Base-by-base conservation (phyloP, 139 green algal genomes). In the Volvox reticuliferus region DNA sequence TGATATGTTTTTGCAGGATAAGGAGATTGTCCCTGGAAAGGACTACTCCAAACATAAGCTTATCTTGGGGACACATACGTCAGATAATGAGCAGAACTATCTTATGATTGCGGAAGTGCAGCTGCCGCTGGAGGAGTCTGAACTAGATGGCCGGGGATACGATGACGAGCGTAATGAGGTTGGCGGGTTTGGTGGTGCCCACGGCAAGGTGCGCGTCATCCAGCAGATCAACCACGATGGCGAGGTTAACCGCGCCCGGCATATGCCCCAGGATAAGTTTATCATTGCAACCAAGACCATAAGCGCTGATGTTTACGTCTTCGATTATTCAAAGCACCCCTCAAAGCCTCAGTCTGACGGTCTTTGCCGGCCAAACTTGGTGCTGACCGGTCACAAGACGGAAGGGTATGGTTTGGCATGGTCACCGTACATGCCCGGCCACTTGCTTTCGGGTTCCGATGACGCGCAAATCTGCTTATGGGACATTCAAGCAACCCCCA, bases 191-290 rank as follows among this genome's bases (percentile, higher is more conserved):
- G 98, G 98, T 26, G 93, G 93, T 33, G 91, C 95, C 14, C 91
- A 95, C 24, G 98, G 96, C 69, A 98, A 98, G 92, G 95, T 98
- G 32, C 88, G 97, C 88, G 96, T 99, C 33, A 93, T 98, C 32
- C 98, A 99, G 93, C 97, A 99, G 89, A 99, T 99, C 87, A 99
- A 99, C 91, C 98, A 99, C 92, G 96, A 99, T 63, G 98, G 98
- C 1, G 98, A 99, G 94, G 98, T 99, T 44, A 99, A 99, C 94
- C 93, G 98, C 5, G 98, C 98, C 61, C 92, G 98, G 65, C 90
- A 94, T 89, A 96, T 96, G 92, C 94, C 93, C 1, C 96, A 98
- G 88, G 98, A 99, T 93, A 94, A 95, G 67, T 99, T 98, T 94
- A 90, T 99, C 36, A 98, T 99, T 61, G 98, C 98, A 71, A 99